Base-by-base conservation (phyloP, 2,329 filamentous ascomycete species). In the Fusarium sp. region DNA sequence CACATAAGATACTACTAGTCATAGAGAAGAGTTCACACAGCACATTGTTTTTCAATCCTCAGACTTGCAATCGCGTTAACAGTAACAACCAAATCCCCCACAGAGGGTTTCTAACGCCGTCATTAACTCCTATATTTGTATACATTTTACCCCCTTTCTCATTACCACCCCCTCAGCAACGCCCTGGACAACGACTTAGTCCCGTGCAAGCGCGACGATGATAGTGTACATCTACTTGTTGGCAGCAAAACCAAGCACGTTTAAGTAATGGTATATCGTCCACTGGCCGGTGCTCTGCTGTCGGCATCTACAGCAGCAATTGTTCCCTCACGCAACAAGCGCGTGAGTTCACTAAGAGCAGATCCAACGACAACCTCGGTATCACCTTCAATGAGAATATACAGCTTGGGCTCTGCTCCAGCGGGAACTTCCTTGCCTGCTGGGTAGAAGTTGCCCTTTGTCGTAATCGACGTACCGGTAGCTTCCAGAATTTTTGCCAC, bases 401-500 rank as follows among this genome's bases (percentile, higher is more conserved):
- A 99, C 74, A 99, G 84, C 84, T 98, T 98, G n/a, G 96, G 92
- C 72, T 94, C 90, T 57, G 90, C 92, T 37, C 88, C 90, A 0
- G 90, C 80, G 10, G 86, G 88, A 3, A 93, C 93, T 71, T 93
- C 91, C 78, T 97, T 97, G 71, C 94, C 94, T 3, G 89, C 77
- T 3, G 91, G 80, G 75, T 98, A 98, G 80, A 93, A 98, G 66
- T 87, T 96, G 72, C 96, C 96, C 84, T 99, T 99, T 46, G 94
- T 98, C 0, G 96, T 99, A 79, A 99, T 99, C 9, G 93, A 97
- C 3, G 94, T 97, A 42, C 94, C 95, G 0, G 95, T 98, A 12
- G 93, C 89, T 77, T 99, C 96, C 70, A 99, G 87, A 74, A 99
- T 98, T 85, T 98, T 99, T 73, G 95, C 94, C 60, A 99, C 96